Percentiles rank a stretch among this genome's conserved stretches.
Conservation (phyloP, 192 early-diverging fungal genomes). For the Jimgerdemannia flammicorona region DNA sequence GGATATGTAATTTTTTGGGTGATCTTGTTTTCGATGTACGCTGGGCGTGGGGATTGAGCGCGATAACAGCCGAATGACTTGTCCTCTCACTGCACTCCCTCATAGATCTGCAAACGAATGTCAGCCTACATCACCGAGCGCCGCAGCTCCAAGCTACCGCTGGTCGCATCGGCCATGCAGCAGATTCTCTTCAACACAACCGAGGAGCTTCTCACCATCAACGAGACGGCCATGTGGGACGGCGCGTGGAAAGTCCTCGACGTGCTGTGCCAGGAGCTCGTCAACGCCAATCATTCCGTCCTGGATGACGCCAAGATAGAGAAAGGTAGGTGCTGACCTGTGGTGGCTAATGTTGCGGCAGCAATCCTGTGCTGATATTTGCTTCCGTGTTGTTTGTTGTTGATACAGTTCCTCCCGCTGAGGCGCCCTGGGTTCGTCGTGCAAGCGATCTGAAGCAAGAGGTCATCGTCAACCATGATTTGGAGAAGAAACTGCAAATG, state of each 20-base stretch:
- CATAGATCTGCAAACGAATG: slow-evolving; percentile 32
- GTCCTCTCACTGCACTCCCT: background rate
- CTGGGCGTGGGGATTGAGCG: too few species aligned
- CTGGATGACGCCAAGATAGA: slow-evolving; percentile 50
- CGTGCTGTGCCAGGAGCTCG: slow-evolving; percentile 40
- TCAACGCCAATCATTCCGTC: slow-evolving; percentile 39
- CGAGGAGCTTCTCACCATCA: slow-evolving; percentile 50
- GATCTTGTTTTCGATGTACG: background rate
- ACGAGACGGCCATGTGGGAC: slow-evolving; percentile 58
- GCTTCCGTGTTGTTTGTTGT: background rate
- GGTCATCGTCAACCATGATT: slow-evolving; percentile 76
- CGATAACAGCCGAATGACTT: background rate
- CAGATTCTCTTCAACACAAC: slow-evolving; percentile 55
- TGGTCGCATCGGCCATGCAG: slow-evolving; percentile 40
- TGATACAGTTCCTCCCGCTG: slow-evolving; percentile 35
- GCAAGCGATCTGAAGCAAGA: slow-evolving; percentile 79
- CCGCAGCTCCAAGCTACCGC: slow-evolving; percentile 36
- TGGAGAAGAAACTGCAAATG: slow-evolving; percentile 71
- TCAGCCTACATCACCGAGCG: slow-evolving; percentile 39
- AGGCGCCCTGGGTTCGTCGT: slow-evolving; percentile 76
- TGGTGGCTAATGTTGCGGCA: background rate
- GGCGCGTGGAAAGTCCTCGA: slow-evolving; percentile 50
- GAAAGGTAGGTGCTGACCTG: slow-evolving; percentile 31
- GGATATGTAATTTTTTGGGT: slow-evolving; percentile 12
- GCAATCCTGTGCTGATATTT: background rate